Evolutionary conservation across 2,329 filamentous ascomycete species (phyloP).

Genomic region (Cercospora berteroae): DNA sequence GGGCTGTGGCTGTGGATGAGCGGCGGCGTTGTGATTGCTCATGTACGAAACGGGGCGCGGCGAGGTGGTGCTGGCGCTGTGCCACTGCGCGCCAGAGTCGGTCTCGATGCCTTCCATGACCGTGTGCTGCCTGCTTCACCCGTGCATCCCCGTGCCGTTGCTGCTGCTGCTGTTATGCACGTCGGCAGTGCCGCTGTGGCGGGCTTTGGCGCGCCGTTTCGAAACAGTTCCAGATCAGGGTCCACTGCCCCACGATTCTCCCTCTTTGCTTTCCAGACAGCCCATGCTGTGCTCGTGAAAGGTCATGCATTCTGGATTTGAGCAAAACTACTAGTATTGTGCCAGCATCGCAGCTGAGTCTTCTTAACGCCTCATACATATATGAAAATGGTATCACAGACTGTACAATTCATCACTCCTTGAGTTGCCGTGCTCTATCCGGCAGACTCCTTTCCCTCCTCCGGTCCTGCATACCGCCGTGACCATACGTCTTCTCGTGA

Average conservation of each 20-base stretch:
- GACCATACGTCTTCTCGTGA: neutral
- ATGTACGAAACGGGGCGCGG: slow-evolving; percentile 38
- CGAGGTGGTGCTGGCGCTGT: slow-evolving; percentile 29
- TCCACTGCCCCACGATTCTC: neutral
- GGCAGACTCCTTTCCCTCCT: neutral
- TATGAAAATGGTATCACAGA: slow-evolving; percentile 1
- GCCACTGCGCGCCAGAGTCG: slow-evolving; percentile 27
- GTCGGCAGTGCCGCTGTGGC: neutral
- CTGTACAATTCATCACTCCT: slow-evolving; percentile 3
- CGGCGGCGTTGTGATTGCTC: slow-evolving; percentile 28
- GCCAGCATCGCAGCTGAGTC: neutral
- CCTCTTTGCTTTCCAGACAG: neutral
- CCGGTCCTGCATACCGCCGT: neutral
- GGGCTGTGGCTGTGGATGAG: slow-evolving; percentile 6
- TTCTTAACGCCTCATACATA: neutral
- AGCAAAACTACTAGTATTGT: neutral
- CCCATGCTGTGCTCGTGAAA: neutral
- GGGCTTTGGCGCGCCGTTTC: neutral
- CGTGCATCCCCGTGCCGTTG: neutral
- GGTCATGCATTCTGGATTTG: neutral
- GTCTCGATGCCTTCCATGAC: slow-evolving; percentile 16
- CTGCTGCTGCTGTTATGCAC: neutral
- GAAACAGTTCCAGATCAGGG: neutral
- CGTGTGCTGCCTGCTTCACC: neutral
- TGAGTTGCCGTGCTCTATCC: neutral